These are phyloP conservation scores for Umbelopsis isabellina DNA, from an alignment of 192 early-diverging fungal genomes.

Conservation along the genomic window DNA sequence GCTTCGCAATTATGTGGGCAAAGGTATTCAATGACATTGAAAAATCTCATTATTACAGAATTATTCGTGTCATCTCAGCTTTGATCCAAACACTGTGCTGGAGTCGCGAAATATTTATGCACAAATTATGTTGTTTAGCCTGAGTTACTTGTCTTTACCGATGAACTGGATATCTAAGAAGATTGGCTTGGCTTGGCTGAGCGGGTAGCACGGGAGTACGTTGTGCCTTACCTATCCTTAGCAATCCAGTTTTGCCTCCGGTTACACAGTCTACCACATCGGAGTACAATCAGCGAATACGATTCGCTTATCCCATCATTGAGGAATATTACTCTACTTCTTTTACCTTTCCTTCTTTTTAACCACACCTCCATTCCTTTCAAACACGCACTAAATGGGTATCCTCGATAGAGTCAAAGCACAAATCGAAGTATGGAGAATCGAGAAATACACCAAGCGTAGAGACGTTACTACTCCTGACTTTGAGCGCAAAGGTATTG, in stretches of 20 bases:
- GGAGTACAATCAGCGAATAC: constrained; percentile 17
- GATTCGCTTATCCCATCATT: constrained; percentile 11
- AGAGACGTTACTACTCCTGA: constrained; percentile 27
- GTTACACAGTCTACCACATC: constrained; percentile 6
- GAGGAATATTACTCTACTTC: neutral
- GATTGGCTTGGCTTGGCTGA: no score
- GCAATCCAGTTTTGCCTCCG: neutral
- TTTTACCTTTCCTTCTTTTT: neutral
- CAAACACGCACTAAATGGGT: constrained; percentile 17
- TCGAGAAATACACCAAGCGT: constrained; percentile 35
- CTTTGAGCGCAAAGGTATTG: constrained; percentile 33
- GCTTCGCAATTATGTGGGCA: no score
- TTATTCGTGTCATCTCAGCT: no score
- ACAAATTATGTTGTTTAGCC: no score
- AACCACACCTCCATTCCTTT: neutral
- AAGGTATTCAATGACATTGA: no score
- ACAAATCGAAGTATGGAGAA: constrained; percentile 31
- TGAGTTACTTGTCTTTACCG: no score
- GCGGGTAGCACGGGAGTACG: no score
- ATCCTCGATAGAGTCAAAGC: constrained; percentile 31
- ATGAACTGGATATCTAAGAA: no score
- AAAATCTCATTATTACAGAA: no score
- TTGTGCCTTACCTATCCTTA: no score
- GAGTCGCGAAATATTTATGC: no score
- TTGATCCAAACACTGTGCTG: no score